Conservation (phyloP, 2,329 filamentous ascomycete species). For the Colletotrichum sojae region DNA sequence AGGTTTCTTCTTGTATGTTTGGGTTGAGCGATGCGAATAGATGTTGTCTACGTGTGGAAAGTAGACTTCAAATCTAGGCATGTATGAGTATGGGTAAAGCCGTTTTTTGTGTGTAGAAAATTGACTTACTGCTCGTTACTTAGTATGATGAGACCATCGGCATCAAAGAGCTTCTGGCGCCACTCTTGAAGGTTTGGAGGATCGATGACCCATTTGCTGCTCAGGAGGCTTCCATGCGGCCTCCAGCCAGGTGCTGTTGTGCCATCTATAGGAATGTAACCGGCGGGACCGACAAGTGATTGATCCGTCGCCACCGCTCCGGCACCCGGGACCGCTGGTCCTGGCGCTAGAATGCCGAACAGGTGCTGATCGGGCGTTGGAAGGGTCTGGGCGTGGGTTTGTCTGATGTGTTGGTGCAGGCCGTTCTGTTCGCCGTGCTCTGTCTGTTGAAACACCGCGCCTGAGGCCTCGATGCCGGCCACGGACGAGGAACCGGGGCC, state of each 20-base stretch:
- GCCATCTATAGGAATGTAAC: slow-evolving; percentile 34
- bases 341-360: slow-evolving; percentile 62
- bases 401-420: slow-evolving; percentile 20
- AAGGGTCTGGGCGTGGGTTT: slow-evolving; percentile 4
- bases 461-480: slow-evolving; percentile 17
- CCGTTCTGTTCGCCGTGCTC: slow-evolving; percentile 17
- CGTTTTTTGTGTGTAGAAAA: neutral
- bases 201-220: slow-evolving; percentile 71
- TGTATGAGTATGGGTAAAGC: slow-evolving; percentile 48
- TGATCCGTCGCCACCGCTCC: slow-evolving; percentile 53
- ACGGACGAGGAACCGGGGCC: slow-evolving; percentile 11
- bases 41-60: slow-evolving; percentile 89
- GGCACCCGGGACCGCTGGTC: slow-evolving; percentile 47
- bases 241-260: slow-evolving; percentile 42
- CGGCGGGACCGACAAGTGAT: slow-evolving; percentile 51
- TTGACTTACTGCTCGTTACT: slow-evolving; percentile 78
- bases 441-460: slow-evolving; percentile 19
- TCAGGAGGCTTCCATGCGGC: slow-evolving; percentile 65
- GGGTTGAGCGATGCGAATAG: slow-evolving; percentile 87
- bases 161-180: slow-evolving; percentile 80
- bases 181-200: slow-evolving; percentile 78
- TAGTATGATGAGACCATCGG: slow-evolving; percentile 80
- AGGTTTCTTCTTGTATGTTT: slow-evolving; percentile 85
- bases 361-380: slow-evolving; percentile 50
- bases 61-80: slow-evolving; percentile 77